Base-by-base conservation (phyloP, 163 green algal species). In the Smithsoniella earleae region DNA sequence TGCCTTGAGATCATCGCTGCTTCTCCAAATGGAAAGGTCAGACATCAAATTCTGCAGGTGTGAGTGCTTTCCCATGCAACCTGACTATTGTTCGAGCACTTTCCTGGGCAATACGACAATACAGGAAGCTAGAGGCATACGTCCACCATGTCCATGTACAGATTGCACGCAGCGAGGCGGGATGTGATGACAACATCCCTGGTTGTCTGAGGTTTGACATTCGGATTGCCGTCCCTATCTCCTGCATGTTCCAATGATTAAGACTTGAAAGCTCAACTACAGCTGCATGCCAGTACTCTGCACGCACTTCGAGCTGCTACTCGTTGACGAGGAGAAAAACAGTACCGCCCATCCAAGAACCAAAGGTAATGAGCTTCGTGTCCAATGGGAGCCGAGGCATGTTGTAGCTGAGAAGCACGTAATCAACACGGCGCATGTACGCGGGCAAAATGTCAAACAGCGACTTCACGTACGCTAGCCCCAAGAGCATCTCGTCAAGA, bases 181-280 rank as follows among this genome's bases (percentile, higher is more conserved):
- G 91, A 86, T 25, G 89, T 83, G 37, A 96, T 85, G 3, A 93
- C 86, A n/a, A 97, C 91, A 54, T 96, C 89, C 0, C 90, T 85
- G 0, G 94, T 99, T 34, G 86, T 95, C n/a, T 86, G 79, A 0
- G 85, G 69, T 0, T 85, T 95, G 3, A 98, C 92, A 72, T 93
- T 94, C 36, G 92, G 92, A 85, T 98, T 98, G 77, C 91, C 92
- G 73, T 98, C 92, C 2, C 92, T 80, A 82, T 98, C 92, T n/a
- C n/a, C n/a, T n/a, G n/a, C n/a, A n/a, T n/a, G n/a, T n/a, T n/a
- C n/a, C n/a, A n/a, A n/a, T n/a, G n/a, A n/a, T n/a, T n/a, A n/a
- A n/a, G n/a, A n/a, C n/a, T n/a, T n/a, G n/a, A n/a, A n/a, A n/a
- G n/a, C n/a, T n/a, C n/a, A n/a, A n/a, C n/a, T n/a, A n/a, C n/a